Conservation (phyloP, 495 filamentous ascomycete genomes). For the Filosporella fistucella region DNA sequence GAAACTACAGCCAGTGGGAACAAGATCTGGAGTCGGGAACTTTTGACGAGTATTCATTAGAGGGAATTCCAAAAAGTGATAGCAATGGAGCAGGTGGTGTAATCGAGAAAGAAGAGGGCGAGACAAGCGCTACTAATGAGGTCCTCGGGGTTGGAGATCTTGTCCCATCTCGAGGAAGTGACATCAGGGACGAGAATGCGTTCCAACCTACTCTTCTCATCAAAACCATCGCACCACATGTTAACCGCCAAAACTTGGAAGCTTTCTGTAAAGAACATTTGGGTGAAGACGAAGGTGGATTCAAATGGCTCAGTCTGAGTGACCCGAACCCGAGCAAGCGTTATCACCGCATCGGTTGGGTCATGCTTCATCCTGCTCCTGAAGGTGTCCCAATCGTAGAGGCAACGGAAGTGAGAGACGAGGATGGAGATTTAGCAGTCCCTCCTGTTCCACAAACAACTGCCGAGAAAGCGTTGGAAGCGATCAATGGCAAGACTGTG, state of each 20-base stretch:
- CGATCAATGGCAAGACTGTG: conserved; percentile 94
- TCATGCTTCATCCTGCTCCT: conserved; percentile 80
- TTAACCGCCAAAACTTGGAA: conserved; percentile 90
- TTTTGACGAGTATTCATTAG: conserved; percentile 92
- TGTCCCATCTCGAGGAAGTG: conserved; percentile 71
- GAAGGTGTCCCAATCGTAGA: conserved; percentile 55
- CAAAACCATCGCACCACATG: conserved; percentile 96
- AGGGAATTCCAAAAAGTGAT: conserved; percentile 92
- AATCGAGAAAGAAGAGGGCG: conserved; percentile 91
- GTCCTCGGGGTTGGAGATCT: conserved; percentile 88
- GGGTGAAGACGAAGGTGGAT: conserved; percentile 78
- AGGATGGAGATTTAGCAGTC: conserved; percentile 59
- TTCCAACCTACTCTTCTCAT: conserved; percentile 89
- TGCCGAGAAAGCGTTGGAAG: conserved; percentile 82
- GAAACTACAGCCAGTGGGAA: conserved; percentile 77
- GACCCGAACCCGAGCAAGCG: conserved; percentile 96
- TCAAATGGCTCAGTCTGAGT: conserved; percentile 87
- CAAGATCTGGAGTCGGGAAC: conserved; percentile 71
- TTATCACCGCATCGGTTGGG: conserved; percentile 97
- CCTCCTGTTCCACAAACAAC: conserved; percentile 41
- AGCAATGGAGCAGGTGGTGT: conserved; percentile 82
- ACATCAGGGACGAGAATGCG: conserved; percentile 77
- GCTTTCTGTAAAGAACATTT: conserved; percentile 88
- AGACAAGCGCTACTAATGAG: conserved; percentile 84
- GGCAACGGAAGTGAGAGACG: conserved; percentile 19